Evolutionary conservation across 495 filamentous ascomycete species (phyloP), one percentile per base, ranked within the genome.

Genomic region (Hypomontagnella monticulosa): DNA sequence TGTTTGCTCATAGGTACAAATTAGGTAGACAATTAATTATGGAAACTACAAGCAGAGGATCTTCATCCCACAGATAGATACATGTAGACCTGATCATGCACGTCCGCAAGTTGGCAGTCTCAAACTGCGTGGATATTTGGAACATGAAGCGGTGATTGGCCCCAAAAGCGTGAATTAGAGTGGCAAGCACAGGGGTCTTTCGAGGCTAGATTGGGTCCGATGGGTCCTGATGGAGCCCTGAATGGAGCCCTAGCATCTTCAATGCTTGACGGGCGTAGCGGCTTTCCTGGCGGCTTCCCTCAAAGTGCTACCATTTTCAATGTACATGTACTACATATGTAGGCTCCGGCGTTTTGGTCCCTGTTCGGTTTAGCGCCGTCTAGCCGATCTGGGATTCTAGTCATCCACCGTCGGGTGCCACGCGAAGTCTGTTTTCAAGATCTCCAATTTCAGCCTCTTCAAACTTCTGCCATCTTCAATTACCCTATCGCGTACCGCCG

Each of bases 361-460:
- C 46, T 67, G 57, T 57, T 61, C 4, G 46, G 57, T 52, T 61
- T 50, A 52, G 52, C 42, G 37, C 16, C 16, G 51, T 36, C 58
- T 61, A 67, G 46, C 64, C 64, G 57, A 52, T 52, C 44, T 49
- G 12, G 57, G 57, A 61, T 41, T 37, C 52, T 62, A 41, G 36
- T 67, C 33, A 62, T 57, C 52, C 61, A 54, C 51, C 48, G 58
- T 53, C 58, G 47, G 50, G 64, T 61, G 53, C 64, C 58, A 67
- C 64, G 64, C 64, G 64, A 67, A 67, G 53, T 62, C 50, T 66
- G 67, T 66, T 70, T 70, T 62, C 18, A 66, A 64, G 61, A 60
- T 66, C 62, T 66, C 51, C 61, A 66, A 70, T 70, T 66, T 70
- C 67, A 70, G 67, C 62, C 67, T 70, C 62, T 70, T 69, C 56